These are phyloP conservation scores for Byssoonygena ceratinophila DNA, from an alignment of 2,329 filamentous ascomycete genomes.

Conservation along the genomic window DNA sequence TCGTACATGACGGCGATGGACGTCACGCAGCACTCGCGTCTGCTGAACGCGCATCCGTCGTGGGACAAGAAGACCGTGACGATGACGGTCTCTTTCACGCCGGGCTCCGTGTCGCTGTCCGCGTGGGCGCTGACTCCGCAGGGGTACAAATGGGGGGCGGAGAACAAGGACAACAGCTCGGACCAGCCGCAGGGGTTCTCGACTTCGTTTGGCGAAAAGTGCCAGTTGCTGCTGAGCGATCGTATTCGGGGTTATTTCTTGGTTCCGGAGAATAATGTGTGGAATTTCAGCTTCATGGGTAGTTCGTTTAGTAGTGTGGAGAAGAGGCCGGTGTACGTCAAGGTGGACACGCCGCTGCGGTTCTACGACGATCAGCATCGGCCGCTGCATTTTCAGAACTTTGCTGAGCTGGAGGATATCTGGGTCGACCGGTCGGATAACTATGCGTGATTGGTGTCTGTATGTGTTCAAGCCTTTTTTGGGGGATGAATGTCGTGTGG, in stretches of 20 bases:
- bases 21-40: slow-evolving; percentile 82
- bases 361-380: slow-evolving; percentile 92
- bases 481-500: background rate
- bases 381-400: slow-evolving; percentile 91
- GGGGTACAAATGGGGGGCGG: slow-evolving; percentile 92
- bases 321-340: slow-evolving; percentile 83
- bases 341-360: slow-evolving; percentile 77
- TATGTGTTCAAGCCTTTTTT: slow-evolving; percentile 16
- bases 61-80: slow-evolving; percentile 91
- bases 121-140: slow-evolving; percentile 86
- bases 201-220: slow-evolving; percentile 87
- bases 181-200: slow-evolving; percentile 92
- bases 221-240: slow-evolving; percentile 83
- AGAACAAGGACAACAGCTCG: slow-evolving; percentile 85
- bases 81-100: slow-evolving; percentile 92
- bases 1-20: slow-evolving; percentile 94
- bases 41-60: slow-evolving; percentile 69
- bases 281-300: slow-evolving; percentile 99
- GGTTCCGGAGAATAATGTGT: slow-evolving; percentile 76
- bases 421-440: slow-evolving; percentile 90
- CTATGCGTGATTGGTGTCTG: slow-evolving; percentile 56
- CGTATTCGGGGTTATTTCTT: slow-evolving; percentile 94
- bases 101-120: slow-evolving; percentile 85
- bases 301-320: slow-evolving; percentile 75
- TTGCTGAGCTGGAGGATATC: slow-evolving; percentile 92